These are phyloP conservation scores for Crithidia fasciculata DNA, from an alignment of 208 protist genomes.

Conservation along the genomic window DNA sequence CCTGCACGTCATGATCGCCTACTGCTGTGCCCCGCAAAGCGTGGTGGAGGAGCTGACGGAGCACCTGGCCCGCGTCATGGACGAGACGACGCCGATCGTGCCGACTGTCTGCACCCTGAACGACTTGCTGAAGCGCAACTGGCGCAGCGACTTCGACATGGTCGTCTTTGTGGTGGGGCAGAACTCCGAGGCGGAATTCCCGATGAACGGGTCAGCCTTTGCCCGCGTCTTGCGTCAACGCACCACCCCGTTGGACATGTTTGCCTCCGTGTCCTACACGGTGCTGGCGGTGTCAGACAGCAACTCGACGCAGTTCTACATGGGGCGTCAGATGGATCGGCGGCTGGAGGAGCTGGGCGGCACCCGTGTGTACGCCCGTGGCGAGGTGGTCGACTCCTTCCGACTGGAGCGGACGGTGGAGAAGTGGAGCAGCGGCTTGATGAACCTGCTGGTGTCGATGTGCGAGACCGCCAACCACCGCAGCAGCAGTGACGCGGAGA, in stretches of 20 bases:
- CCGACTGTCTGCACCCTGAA: slow-evolving; percentile 37
- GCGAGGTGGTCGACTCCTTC: slow-evolving; percentile 64
- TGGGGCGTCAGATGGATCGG: slow-evolving; percentile 48
- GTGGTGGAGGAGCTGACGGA: slow-evolving; percentile 23
- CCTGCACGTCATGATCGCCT: slow-evolving; percentile 22
- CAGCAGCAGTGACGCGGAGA: slow-evolving; percentile 5
- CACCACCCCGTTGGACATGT: slow-evolving; percentile 36
- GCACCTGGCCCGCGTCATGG: slow-evolving; percentile 25
- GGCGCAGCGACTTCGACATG: slow-evolving; percentile 41
- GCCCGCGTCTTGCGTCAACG: slow-evolving; percentile 44
- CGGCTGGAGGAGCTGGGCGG: slow-evolving; percentile 64
- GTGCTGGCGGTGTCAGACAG: slow-evolving; percentile 61
- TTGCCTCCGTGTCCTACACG: slow-evolving; percentile 46
- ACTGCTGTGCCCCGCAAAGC: slow-evolving; percentile 20
- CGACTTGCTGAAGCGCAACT: slow-evolving; percentile 34
- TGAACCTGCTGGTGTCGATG: slow-evolving; percentile 23
- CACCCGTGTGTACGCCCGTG: slow-evolving; percentile 55
- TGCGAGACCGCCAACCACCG: slow-evolving; percentile 5
- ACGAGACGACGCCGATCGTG: slow-evolving; percentile 17
- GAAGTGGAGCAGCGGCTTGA: slow-evolving; percentile 50
- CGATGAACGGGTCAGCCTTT: slow-evolving; percentile 53
- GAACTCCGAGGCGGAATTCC: slow-evolving; percentile 42
- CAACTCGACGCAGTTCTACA: slow-evolving; percentile 46
- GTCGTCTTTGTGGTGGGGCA: slow-evolving; percentile 50
- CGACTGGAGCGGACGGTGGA: slow-evolving; percentile 53